These are phyloP conservation scores for Penicillium sp. DNA, from an alignment of 2,329 filamentous ascomycete genomes.

Conservation along the genomic window DNA sequence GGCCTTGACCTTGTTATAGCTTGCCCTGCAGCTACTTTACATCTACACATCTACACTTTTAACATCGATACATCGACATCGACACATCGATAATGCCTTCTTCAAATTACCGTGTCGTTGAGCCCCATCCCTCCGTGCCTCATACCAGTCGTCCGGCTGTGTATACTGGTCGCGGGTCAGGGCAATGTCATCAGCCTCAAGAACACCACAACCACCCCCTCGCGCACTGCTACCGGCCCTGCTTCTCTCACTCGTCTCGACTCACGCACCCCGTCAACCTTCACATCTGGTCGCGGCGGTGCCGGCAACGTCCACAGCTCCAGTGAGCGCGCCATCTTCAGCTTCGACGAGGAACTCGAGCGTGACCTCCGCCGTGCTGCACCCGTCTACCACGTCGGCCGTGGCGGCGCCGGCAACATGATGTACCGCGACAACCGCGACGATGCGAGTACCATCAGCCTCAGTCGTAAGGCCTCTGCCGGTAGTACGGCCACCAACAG, in stretches of 20 bases:
- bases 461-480: slow-evolving; percentile 35
- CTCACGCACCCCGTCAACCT: slow-evolving; percentile 38
- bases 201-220: slow-evolving; percentile 47
- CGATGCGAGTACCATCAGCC: slow-evolving; percentile 20
- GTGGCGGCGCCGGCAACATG: slow-evolving; percentile 57
- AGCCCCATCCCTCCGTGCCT: slow-evolving; percentile 57
- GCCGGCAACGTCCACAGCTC: slow-evolving; percentile 52
- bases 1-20: slow-evolving; percentile 12
- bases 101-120: slow-evolving; percentile 52
- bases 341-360: slow-evolving; percentile 62
- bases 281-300: slow-evolving; percentile 50
- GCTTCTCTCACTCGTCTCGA: slow-evolving; percentile 50
- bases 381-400: slow-evolving; percentile 60
- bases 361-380: slow-evolving; percentile 53
- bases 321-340: slow-evolving; percentile 57
- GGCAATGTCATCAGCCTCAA: slow-evolving; percentile 55
- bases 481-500: slow-evolving; percentile 35
- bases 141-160: slow-evolving; percentile 46
- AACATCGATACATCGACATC: too few species aligned
- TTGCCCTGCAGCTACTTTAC: slow-evolving; percentile 8
- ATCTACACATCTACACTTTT: slow-evolving; percentile 1
- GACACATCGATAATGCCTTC: slow-evolving; percentile 27
- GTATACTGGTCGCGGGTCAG: slow-evolving; percentile 53
- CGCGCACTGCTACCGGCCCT: slow-evolving; percentile 41
- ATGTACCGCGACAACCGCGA: slow-evolving; percentile 30